Evolutionary conservation across 2,329 filamentous ascomycete genomes (phyloP), one percentile per base, ranked within the genome.

Genomic region (Xylaria sp.): DNA sequence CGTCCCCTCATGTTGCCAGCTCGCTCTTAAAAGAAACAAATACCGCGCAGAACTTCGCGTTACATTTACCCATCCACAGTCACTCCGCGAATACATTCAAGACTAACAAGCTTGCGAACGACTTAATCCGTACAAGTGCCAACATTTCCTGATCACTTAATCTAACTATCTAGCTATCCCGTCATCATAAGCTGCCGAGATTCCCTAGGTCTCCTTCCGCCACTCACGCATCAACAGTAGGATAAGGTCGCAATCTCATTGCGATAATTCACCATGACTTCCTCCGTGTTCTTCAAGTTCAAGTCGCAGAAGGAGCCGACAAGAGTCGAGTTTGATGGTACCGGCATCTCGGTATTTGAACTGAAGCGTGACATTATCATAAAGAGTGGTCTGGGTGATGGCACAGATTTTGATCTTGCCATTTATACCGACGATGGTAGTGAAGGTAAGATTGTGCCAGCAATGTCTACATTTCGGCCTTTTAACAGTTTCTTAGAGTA

Each of bases 211-310:
- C 50, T 48, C 41, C 41, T 57, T 57, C 28, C 45, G 20, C 28
- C 56, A 43, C 18, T 50, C 46, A 63, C 45, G 9, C 50, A 20
- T 45, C 58, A 63, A 60, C 60, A 68, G 64, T 69, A 64, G 65
- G 68, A 68, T 74, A 72, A 72, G 53, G 68, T 65, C 66, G 59
- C 59, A 72, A 62, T 59, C 61, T 55, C 53, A 66, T 68, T 67
- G 62, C 48, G 57, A 66, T 71, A 70, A 60, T 67, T 79, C 83
- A 89, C 77, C 77, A 97, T 97, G 94, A 89, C 93, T 79, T 97
- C 96, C 65, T 98, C 94, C 73, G 96, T 99, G 78, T 98, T 97
- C 83, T 99, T 97, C 92, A 97, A 97, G 84, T 99, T 99, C 90
- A 98, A 97, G 84, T 98, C 95, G 75, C 94, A 97, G 80, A 97